These are phyloP conservation scores for Camelina neglecta DNA, from an alignment of 345 rosid species.

Conservation along the genomic window DNA sequence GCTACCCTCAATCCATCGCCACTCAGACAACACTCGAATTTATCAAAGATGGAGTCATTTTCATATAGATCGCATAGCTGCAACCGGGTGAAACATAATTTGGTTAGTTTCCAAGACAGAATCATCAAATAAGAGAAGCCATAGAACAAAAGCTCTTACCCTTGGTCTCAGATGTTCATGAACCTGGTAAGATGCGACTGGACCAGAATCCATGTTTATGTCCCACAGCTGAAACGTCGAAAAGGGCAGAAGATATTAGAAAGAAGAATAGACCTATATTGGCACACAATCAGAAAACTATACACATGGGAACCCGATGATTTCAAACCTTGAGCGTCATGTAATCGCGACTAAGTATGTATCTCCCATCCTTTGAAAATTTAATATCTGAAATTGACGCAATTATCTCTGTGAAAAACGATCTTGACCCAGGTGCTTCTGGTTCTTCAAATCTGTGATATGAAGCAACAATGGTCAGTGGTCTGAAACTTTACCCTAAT, in stretches of 20 bases:
- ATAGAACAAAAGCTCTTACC: conserved; percentile 50
- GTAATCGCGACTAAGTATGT: conserved; percentile 96
- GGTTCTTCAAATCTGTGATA: conserved; percentile 90
- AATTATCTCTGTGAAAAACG: conserved; percentile 99
- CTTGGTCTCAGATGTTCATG: conserved; percentile 93
- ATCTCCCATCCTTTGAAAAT: conserved; percentile 87
- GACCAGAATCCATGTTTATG: conserved; percentile 99
- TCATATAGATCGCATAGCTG: conserved; percentile 98
- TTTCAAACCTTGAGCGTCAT: conserved; percentile 92
- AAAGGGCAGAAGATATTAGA: conserved; percentile 26
- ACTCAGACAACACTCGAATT: conserved; percentile 96
- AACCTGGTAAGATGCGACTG: conserved; percentile 94
- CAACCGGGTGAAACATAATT: conserved; percentile 12
- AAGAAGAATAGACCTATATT: not conserved
- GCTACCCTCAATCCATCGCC: conserved; percentile 96
- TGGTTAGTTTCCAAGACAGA: conserved; percentile 23
- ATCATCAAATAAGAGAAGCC: conserved; percentile 21
- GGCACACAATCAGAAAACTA: conserved; percentile 19
- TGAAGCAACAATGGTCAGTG: conserved; percentile 29
- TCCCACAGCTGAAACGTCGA: conserved; percentile 73
- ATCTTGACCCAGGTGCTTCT: conserved; percentile 87
- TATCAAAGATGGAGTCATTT: conserved; percentile 98
- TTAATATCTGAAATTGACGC: conserved; percentile 98
- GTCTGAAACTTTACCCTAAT: conserved; percentile 1
- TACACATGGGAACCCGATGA: conserved; percentile 22